Base-by-base conservation (phyloP, 1,139 yeast genomes). In the Yamadazyma conglobata region DNA sequence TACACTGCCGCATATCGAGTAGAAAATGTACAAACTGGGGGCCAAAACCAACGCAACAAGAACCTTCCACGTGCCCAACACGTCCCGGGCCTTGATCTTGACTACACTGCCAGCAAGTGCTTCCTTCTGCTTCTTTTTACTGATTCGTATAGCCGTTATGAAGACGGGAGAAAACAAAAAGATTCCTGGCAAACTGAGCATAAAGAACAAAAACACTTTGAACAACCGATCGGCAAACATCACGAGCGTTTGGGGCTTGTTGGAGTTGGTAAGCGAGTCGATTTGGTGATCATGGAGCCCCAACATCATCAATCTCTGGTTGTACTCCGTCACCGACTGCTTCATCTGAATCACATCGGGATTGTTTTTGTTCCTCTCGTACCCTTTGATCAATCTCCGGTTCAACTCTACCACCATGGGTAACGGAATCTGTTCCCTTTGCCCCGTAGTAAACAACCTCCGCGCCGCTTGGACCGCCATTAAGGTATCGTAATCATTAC, bases 381-480 rank as follows among this genome's bases (percentile, higher is more conserved):
- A 68, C 0, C 72, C 72, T 37, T 54, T 53, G 10, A 65, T 57
- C 22, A 68, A 51, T 30, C 72, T 45, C 29, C 73, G 40, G 43
- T 65, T 67, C 71, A 66, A 63, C 39, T 68, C 73, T 19, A 66
- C 63, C 24, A 67, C 70, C 50, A 67, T 46, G 1, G 73, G 69
- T 14, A 64, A 49, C 1, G 73, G 73, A 14, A 65, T 60, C 15
- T 37, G 36, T 8, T 56, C 60, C 29, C 69, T 45, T 37, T 51
- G 54, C 24, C 49, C 57, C 30, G 57, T 56, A 19, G 65, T 64
- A 37, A 62, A 66, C 33, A 68, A 52, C 34, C 74, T 52, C 38
- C 74, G 50, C 24, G 93, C 95, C 3, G 96, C 95, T 56, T 91
- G 98, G 28, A 89, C 79, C 14, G 86, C 86, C 79, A 88, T 84